Base-by-base conservation (phyloP, 306 rosid species). In the Luffa aegyptiaca region DNA sequence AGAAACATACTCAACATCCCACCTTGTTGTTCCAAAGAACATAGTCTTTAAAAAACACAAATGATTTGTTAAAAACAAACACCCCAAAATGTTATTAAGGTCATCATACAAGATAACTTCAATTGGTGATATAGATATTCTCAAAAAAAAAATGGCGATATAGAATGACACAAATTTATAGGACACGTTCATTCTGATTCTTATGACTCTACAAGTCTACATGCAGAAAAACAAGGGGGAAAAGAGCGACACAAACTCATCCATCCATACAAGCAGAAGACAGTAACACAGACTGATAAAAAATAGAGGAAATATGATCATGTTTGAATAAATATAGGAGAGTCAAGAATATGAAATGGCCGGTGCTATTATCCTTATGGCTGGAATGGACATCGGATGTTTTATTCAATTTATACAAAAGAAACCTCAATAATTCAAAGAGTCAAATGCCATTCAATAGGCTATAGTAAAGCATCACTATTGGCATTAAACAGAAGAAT, bases 401-500 rank as follows among this genome's bases (percentile, higher is more conserved):
- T 48, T n/a, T 41, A 70, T 70, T 72, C 10, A 11, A 72, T 46
- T 46, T 45, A 51, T 13, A 48, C 20, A 36, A 72, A 8, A 48
- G 12, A 48, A 51, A 49, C 26, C 61, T 44, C 26, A 76, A 18
- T 5, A 35, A 52, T 16, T 17, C 79, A 49, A 51, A 74, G 75
- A 75, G 48, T 18, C 16, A 11, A 71, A 35, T 49, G 35, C 26
- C 56, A 33, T 49, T 52, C 39, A 71, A 31, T 10, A 71, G 26
- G 35, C 75, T 69, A n/a, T 4, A 10, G 18, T 69, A 69, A 68
- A 71, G 57, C 17, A 71, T 52, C 33, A 31, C 31, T 17, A 35
- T 35, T 8, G 26, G 77, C 46, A 80, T 74, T 62, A 62, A 81
- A 84, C 52, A 68, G 44, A 83, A 64, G 21, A 36, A 64, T 36